These are phyloP conservation scores for Acacia pycnantha DNA, from an alignment of 331 rosid species.

Conservation along the genomic window DNA sequence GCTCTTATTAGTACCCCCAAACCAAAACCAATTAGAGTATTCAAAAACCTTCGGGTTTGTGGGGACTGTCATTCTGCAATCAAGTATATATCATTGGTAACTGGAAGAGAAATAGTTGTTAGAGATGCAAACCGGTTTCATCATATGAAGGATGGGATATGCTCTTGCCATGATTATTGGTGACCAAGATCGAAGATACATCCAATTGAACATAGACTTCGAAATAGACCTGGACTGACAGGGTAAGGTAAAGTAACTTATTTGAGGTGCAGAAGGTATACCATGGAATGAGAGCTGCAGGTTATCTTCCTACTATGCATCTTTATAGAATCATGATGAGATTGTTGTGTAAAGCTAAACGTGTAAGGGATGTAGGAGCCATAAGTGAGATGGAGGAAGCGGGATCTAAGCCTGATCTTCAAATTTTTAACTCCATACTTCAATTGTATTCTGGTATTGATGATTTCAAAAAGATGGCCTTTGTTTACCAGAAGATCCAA, in stretches of 20 bases:
- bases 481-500: slow-evolving; percentile 62
- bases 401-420: slow-evolving; percentile 84
- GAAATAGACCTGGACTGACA: background rate
- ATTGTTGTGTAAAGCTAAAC: slow-evolving; percentile 68
- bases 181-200: slow-evolving; percentile 16
- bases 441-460: slow-evolving; percentile 67
- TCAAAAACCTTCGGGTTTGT: slow-evolving; percentile 53
- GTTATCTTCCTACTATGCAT: slow-evolving; percentile 88
- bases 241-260: too few species aligned
- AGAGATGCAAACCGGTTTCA: slow-evolving; percentile 58
- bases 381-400: slow-evolving; percentile 83
- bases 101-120: slow-evolving; percentile 46
- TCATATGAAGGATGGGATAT: slow-evolving; percentile 47
- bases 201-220: background rate
- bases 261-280: slow-evolving; percentile 92
- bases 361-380: slow-evolving; percentile 73
- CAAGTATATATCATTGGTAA: slow-evolving; percentile 42
- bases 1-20: slow-evolving; percentile 41
- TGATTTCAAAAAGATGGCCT: slow-evolving; percentile 64
- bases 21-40: slow-evolving; percentile 42
- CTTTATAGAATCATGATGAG: slow-evolving; percentile 77
- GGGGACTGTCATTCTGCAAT: slow-evolving; percentile 54
- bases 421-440: slow-evolving; percentile 68
- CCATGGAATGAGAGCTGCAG: slow-evolving; percentile 94
- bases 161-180: slow-evolving; percentile 63